Evolutionary conservation across 2,329 filamentous ascomycete species (phyloP).

Genomic region (Metarhizium guizhouense): DNA sequence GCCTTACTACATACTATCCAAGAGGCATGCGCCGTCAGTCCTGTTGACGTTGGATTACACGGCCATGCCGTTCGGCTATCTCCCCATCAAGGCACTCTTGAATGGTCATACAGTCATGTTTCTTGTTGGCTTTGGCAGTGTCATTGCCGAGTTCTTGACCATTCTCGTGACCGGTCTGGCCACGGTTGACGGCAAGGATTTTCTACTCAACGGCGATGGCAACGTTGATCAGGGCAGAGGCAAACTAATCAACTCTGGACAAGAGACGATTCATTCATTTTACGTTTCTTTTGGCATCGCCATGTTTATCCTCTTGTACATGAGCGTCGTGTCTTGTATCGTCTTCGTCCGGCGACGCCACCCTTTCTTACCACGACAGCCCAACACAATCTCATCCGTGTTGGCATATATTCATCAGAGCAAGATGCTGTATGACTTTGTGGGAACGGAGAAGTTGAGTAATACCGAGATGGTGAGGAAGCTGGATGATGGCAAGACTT

Average conservation of each 20-base stretch:
- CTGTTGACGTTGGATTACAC: conserved; percentile 66
- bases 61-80: conserved; percentile 58
- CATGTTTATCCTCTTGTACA: conserved; percentile 55
- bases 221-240: conserved; percentile 8
- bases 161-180: conserved; percentile 59
- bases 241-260: conserved; percentile 37
- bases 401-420: conserved; percentile 72
- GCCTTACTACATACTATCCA: conserved; percentile 62
- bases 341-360: conserved; percentile 56
- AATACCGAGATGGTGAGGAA: conserved; percentile 51
- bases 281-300: conserved; percentile 55
- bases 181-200: conserved; percentile 53
- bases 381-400: conserved; percentile 68
- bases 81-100: conserved; percentile 51
- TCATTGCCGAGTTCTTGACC: conserved; percentile 66
- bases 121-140: conserved; percentile 59
- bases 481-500: conserved; percentile 52
- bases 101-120: conserved; percentile 59
- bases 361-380: conserved; percentile 68
- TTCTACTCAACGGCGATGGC: conserved; percentile 28
- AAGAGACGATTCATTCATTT: conserved; percentile 56
- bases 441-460: conserved; percentile 56
- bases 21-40: conserved; percentile 54
- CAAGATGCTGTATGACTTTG: conserved; percentile 71
- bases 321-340: conserved; percentile 47